Evolutionary conservation across 495 filamentous ascomycete genomes (phyloP).

Genomic region (Annulohypoxylon bovei): DNA sequence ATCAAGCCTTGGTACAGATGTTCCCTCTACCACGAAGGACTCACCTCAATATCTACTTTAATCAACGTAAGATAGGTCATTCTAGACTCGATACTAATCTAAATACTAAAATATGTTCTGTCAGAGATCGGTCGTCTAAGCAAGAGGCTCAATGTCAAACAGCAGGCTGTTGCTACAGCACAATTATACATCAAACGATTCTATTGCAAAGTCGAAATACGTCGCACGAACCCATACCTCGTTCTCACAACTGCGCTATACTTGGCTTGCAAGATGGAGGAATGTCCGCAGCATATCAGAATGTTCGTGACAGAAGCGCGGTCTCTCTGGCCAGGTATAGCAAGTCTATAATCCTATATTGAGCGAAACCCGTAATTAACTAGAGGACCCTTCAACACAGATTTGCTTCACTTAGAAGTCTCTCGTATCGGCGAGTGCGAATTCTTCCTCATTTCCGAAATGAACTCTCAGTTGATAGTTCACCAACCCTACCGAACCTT

Average conservation of each 20-base stretch:
- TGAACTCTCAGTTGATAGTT: slow-evolving; percentile 92
- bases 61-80: slow-evolving; percentile 71
- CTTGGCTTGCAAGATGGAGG: slow-evolving; percentile 98
- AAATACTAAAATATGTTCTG: slow-evolving; percentile 12
- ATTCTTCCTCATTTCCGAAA: slow-evolving; percentile 93
- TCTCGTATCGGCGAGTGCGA: slow-evolving; percentile 94
- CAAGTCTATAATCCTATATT: slow-evolving; percentile 21
- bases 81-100: background rate
- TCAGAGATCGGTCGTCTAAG: slow-evolving; percentile 84
- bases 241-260: slow-evolving; percentile 91
- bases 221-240: slow-evolving; percentile 93
- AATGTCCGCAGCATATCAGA: slow-evolving; percentile 95
- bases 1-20: slow-evolving; percentile 74
- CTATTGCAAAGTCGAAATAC: slow-evolving; percentile 90
- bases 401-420: slow-evolving; percentile 82
- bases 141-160: slow-evolving; percentile 79
- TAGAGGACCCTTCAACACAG: slow-evolving; percentile 52
- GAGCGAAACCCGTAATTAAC: slow-evolving; percentile 13
- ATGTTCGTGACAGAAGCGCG: slow-evolving; percentile 86
- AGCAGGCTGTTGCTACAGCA: slow-evolving; percentile 93
- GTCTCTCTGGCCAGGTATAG: slow-evolving; percentile 82
- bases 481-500: slow-evolving; percentile 97
- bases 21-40: slow-evolving; percentile 84
- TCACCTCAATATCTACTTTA: slow-evolving; percentile 90
- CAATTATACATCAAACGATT: slow-evolving; percentile 95